A percentile compares a stretch with the other conserved stretches of the same genome.
phyloP scores from a whole-genome alignment of 2,329 filamentous ascomycete species.

The Cryphonectria japonica region DNA sequence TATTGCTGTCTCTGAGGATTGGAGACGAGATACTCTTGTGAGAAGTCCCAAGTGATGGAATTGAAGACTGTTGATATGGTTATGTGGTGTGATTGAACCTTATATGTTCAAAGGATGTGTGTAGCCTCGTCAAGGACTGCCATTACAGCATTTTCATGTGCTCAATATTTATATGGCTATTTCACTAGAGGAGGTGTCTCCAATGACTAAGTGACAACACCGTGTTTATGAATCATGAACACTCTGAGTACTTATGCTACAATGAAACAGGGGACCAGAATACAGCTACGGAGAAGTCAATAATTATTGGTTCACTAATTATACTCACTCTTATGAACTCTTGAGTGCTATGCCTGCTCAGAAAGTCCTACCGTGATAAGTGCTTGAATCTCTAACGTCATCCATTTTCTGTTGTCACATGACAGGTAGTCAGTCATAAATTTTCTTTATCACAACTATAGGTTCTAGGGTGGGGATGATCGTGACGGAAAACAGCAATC shows the following conservation, averaged over 20 bases:
- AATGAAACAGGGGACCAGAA: not conserved
- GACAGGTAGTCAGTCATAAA: not conserved
- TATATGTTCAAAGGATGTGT: not conserved
- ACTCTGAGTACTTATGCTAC: not conserved
- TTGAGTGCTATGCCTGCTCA: too few species aligned
- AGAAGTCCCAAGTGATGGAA: not conserved
- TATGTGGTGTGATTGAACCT: not conserved
- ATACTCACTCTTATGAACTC: too few species aligned
- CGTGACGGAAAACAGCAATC: not conserved
- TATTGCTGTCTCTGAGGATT: not conserved
- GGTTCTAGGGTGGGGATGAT: too few species aligned
- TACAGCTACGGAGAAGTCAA: too few species aligned
- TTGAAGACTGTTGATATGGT: not conserved
- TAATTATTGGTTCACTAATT: too few species aligned
- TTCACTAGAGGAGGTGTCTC: too few species aligned
- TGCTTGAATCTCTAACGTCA: not conserved
- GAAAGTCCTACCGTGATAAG: not conserved
- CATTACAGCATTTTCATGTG: not conserved
- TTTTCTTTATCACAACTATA: not conserved
- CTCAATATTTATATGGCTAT: too few species aligned
- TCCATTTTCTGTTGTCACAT: not conserved
- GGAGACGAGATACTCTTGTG: not conserved
- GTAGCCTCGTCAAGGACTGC: not conserved
- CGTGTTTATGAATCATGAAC: not conserved
- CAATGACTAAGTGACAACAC: not conserved